These are phyloP conservation scores for Silene coronaria DNA, from an alignment of 179 eudicot species.

Conservation along the genomic window DNA sequence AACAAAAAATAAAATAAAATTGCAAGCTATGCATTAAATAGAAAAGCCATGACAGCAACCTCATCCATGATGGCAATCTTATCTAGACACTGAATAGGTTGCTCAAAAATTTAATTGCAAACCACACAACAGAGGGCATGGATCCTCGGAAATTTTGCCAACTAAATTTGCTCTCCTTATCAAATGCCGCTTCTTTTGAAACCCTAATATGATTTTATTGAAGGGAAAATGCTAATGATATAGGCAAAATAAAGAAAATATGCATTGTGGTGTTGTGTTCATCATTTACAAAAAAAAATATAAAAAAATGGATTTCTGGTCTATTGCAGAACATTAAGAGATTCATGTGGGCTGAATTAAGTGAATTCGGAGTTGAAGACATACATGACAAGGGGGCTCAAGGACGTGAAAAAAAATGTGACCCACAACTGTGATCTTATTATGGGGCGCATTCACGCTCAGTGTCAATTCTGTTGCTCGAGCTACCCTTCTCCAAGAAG, in stretches of 20 bases:
- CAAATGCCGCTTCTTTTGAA: not conserved
- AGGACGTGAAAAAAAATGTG: conserved; percentile 72
- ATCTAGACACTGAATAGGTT: no score
- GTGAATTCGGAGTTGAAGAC: conserved; percentile 72
- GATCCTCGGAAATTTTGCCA: not conserved
- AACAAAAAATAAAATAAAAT: no score
- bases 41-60: no score
- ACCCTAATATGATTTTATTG: conserved; percentile 16
- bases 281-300: no score
- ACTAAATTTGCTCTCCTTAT: no score
- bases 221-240: conserved; percentile 88
- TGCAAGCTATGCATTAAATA: no score
- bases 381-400: conserved; percentile 70
- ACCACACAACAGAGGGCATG: no score
- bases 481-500: conserved; percentile 79
- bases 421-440: conserved; percentile 73
- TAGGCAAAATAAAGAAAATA: conserved; percentile 81
- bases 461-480: conserved; percentile 86
- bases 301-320: not conserved
- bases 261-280: conserved; percentile 35
- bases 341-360: conserved; percentile 87
- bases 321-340: conserved; percentile 82
- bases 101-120: no score
- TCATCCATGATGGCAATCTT: no score
- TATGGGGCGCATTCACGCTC: conserved; percentile 94